phyloP scores from a whole-genome alignment of 2,329 filamentous ascomycete genomes.

The Cytospora paraplurivora region DNA sequence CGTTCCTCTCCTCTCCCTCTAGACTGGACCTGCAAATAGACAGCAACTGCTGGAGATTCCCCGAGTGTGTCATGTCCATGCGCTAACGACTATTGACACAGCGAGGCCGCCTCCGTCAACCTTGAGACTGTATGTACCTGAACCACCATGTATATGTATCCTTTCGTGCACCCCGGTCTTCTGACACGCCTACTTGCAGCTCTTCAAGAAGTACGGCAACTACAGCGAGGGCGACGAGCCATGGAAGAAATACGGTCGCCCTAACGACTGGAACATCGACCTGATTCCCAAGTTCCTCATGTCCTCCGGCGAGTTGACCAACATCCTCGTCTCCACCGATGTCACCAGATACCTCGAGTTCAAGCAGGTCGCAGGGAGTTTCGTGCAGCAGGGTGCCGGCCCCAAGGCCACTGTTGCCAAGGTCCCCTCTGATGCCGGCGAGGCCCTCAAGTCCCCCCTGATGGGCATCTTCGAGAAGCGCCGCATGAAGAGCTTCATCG shows the following conservation, averaged over 20 bases:
- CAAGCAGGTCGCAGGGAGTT: conserved; percentile 94
- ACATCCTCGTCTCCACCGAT: conserved; percentile 96
- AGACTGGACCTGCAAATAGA: no score
- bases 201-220: conserved; percentile 97
- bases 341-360: conserved; percentile 88
- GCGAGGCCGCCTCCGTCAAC: conserved; percentile 95
- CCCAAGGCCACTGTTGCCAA: conserved; percentile 90
- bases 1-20: conserved; percentile 5
- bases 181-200: conserved; percentile 50
- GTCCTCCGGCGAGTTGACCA: conserved; percentile 97
- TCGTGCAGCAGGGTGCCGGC: conserved; percentile 85
- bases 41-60: background rate
- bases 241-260: conserved; percentile 96
- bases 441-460: conserved; percentile 87
- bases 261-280: conserved; percentile 99
- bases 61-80: background rate
- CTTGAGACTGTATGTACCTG: conserved; percentile 75
- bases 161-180: conserved; percentile 19
- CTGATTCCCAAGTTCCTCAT: conserved; percentile 98
- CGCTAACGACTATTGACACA: conserved; percentile 40
- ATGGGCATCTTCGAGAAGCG: conserved; percentile 99
- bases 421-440: conserved; percentile 88
- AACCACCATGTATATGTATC: conserved; percentile 20
- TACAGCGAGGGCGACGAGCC: conserved; percentile 78
- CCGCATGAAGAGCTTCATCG: conserved; percentile 92